Evolutionary conservation across 345 rosid species (phyloP).

Genomic region (Euphorbia peplus): DNA sequence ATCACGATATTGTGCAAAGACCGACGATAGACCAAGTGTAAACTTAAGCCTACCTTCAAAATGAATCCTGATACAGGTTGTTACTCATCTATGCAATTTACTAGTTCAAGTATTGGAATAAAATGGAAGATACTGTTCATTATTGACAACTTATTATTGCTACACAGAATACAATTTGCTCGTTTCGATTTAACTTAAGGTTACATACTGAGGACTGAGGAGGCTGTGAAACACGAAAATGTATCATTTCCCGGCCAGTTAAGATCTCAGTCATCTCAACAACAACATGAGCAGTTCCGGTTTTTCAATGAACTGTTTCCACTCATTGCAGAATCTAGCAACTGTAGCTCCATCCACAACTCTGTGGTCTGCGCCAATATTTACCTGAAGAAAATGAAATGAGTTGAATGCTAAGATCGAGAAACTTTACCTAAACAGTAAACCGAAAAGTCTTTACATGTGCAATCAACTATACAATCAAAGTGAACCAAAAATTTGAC

Average conservation of each 20-base stretch:
- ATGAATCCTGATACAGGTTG: no score
- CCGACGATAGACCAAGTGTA: no score
- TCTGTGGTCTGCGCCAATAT: constrained; percentile 87
- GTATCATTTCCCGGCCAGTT: background rate
- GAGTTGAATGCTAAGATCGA: background rate
- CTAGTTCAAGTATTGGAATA: no score
- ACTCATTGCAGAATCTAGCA: constrained; percentile 79
- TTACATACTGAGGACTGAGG: background rate
- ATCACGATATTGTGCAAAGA: no score
- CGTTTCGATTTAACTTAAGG: background rate
- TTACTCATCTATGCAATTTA: no score
- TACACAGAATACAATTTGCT: background rate
- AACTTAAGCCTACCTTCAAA: no score
- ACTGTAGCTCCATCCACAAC: constrained; percentile 94
- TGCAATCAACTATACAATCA: background rate
- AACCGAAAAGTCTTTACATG: background rate
- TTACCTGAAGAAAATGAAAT: constrained; percentile 48
- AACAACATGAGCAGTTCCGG: constrained; percentile 79
- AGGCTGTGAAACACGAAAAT: background rate
- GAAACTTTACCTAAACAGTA: background rate
- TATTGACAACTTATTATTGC: background rate
- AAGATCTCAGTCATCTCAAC: constrained; percentile 45
- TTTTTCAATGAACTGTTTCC: constrained; percentile 80
- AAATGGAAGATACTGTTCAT: background rate
- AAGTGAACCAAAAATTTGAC: background rate